A percentile compares a stretch with the other conserved stretches of the same genome.
Conservation (phyloP, 2,329 filamentous ascomycete genomes). For the Microcyclosporella mali region DNA sequence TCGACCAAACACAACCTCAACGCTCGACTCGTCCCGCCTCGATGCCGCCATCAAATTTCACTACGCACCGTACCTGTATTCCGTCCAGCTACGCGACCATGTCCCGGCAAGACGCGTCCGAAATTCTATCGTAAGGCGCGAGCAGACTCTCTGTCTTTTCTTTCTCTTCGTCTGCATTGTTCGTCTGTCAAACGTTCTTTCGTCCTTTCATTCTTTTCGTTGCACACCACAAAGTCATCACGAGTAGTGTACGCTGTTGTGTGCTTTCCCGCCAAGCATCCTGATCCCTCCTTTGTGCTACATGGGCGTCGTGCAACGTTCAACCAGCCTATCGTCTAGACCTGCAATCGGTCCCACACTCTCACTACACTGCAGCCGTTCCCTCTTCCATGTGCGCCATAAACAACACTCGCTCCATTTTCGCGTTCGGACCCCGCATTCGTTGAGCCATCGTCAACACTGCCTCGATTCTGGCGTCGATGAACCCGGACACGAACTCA, state of each 20-base stretch:
- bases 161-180: no score
- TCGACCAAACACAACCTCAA: no score
- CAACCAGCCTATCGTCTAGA: slow-evolving; percentile 8
- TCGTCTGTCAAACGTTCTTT: no score
- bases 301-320: slow-evolving; percentile 14
- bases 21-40: no score
- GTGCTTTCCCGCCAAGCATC: slow-evolving; percentile 6
- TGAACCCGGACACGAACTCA: slow-evolving; percentile 9
- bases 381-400: slow-evolving; percentile 10
- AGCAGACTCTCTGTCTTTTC: no score
- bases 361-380: slow-evolving; percentile 17
- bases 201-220: no score
- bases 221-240: not conserved
- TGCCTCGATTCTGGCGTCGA: slow-evolving; percentile 7
- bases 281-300: slow-evolving; percentile 6
- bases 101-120: no score
- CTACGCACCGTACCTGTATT: no score
- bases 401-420: slow-evolving; percentile 13
- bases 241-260: slow-evolving; percentile 6
- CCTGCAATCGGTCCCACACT: slow-evolving; percentile 4
- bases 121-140: no score
- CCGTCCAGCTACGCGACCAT: no score
- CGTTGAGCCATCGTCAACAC: slow-evolving; percentile 7
- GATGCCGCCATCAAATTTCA: no score
- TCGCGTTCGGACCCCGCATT: slow-evolving; percentile 11